Conservation (phyloP, 2,329 filamentous ascomycete genomes). For the Arthrobotrys megalospora region DNA sequence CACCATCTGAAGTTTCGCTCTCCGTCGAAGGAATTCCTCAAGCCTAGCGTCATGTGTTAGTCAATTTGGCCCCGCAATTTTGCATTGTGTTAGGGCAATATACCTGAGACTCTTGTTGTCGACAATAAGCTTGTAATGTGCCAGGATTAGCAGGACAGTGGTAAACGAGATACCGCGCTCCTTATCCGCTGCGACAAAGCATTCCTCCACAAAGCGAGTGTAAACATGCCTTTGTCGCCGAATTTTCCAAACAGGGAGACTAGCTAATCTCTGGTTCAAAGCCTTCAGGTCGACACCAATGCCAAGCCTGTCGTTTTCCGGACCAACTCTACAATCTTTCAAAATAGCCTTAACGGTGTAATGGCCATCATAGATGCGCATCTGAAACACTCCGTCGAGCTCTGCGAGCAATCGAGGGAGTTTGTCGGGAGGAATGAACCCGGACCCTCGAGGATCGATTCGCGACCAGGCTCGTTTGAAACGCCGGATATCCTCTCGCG, state of each 20-base stretch:
- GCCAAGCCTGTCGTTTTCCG: slow-evolving; percentile 66
- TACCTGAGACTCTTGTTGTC: slow-evolving; percentile 94
- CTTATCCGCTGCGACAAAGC: slow-evolving; percentile 91
- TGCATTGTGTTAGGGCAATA: slow-evolving; percentile 63
- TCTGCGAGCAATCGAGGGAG: slow-evolving; percentile 92
- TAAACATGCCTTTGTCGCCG: slow-evolving; percentile 82
- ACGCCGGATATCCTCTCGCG: slow-evolving; percentile 90
- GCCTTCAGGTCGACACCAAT: slow-evolving; percentile 79
- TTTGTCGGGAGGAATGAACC: slow-evolving; percentile 89
- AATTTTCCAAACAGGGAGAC: slow-evolving; percentile 82
- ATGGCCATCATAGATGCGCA: slow-evolving; percentile 94
- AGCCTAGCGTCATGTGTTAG: slow-evolving; percentile 73
- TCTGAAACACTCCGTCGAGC: slow-evolving; percentile 94
- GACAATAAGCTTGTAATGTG: slow-evolving; percentile 98
- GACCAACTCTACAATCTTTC: slow-evolving; percentile 81
- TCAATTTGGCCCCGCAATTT: slow-evolving; percentile 24
- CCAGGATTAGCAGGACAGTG: slow-evolving; percentile 91
- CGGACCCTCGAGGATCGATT: slow-evolving; percentile 90
- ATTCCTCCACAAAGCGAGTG: slow-evolving; percentile 97
- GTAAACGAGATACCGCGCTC: slow-evolving; percentile 93
- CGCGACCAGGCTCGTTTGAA: slow-evolving; percentile 99
- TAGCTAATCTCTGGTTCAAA: slow-evolving; percentile 79
- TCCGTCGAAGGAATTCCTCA: slow-evolving; percentile 92
- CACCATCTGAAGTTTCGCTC: slow-evolving; percentile 90
- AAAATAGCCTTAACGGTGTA: slow-evolving; percentile 89